A percentile compares a stretch with the other conserved stretches of the same genome.
These are phyloP conservation scores for Nakazawaea pomicola DNA, from an alignment of 805 yeast genomes.

Conservation along the genomic window DNA sequence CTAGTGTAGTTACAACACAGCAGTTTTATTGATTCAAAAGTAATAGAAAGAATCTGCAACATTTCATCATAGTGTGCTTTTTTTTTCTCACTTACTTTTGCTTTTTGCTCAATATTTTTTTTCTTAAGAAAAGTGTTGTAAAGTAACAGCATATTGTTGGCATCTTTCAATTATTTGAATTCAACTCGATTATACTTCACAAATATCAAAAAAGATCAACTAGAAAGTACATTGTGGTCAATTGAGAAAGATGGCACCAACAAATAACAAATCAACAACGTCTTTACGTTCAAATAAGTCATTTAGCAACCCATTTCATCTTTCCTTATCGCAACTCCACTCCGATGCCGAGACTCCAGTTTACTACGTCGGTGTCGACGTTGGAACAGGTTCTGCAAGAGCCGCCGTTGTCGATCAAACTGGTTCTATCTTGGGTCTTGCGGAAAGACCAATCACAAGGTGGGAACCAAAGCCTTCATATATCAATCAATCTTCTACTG, in stretches of 20 bases:
- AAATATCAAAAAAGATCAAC: not conserved
- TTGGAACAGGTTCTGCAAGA: conserved; percentile 95
- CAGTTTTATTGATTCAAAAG: no score
- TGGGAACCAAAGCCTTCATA: conserved; percentile 67
- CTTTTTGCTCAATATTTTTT: no score
- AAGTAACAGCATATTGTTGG: no score
- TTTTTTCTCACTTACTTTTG: no score
- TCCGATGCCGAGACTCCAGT: conserved; percentile 20
- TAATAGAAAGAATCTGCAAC: no score
- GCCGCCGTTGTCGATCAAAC: conserved; percentile 84
- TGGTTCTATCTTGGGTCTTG: conserved; percentile 76
- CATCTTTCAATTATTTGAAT: no score
- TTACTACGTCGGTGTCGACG: conserved; percentile 34
- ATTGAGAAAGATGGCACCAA: conserved; percentile 3
- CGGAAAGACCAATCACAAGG: conserved; percentile 75
- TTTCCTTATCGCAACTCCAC: conserved; percentile 26
- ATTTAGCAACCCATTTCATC: conserved; percentile 29
- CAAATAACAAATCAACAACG: conserved; percentile 8
- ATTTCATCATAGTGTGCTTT: not conserved
- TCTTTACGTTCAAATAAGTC: conserved; percentile 18
- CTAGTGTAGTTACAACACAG: no score
- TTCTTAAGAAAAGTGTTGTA: no score
- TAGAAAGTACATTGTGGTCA: not conserved
- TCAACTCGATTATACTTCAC: not conserved
- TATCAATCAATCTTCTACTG: conserved; percentile 84